Base-by-base conservation (phyloP, 345 rosid species). In the Salix viminalis region DNA sequence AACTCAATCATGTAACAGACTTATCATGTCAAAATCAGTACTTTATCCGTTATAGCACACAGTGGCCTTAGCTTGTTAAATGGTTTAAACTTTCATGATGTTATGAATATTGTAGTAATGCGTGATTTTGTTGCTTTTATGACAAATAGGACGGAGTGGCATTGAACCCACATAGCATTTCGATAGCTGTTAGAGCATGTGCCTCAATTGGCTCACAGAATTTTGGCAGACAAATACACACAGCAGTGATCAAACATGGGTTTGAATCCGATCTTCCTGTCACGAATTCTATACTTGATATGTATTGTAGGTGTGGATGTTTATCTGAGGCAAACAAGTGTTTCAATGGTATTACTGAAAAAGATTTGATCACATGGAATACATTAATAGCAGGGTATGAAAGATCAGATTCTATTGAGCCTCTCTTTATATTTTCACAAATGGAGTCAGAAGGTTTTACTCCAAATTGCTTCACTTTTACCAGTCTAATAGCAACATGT, bases 151-250 rank as follows among this genome's bases (percentile, higher is more conserved):
- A 88, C 73, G 88, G 79, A 79, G 87, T 71, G 24, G 91, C 88
- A 60, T 75, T 84, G 82, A 89, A 87, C 26, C 89, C 97, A 54
- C 85, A 86, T 75, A 88, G 90, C 84, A 83, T 91, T 83, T 90
- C 98, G 0, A 96, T 96, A 64, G 96, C 92, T 11, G 86, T 90
- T 77, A 89, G 90, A 89, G 98, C 98, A 77, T 91, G 96, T 19
- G 88, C 98, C 79, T 91, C 89, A 0, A 79, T 86, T 50, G 91
- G 94, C 39, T 89, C 89, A 0, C 75, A 69, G 69, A 75, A 72
- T 77, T 88, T 81, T 65, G 99, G 99, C 66, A 84, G 79, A 74
- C 96, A 90, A 82, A 81, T 96, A 54, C 97, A 91, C 34, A 82
- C 89, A 3, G 82, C 93, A 3, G 81, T 82, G 36, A 67, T 83